phyloP scores from a whole-genome alignment of 2,329 filamentous ascomycete species.

The Fusarium proliferatum region DNA sequence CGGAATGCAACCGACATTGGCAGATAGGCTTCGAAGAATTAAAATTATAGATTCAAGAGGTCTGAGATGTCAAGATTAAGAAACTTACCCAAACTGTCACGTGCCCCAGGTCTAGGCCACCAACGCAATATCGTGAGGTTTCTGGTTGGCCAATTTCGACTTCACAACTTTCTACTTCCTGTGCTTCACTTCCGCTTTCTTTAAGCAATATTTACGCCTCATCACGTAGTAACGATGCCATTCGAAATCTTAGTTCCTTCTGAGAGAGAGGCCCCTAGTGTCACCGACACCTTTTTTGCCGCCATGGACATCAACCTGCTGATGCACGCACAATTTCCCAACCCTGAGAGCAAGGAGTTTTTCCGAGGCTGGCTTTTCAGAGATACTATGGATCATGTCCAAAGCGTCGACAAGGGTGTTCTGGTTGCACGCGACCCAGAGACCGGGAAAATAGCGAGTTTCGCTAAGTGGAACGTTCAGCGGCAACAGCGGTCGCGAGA shows the following conservation, averaged over 20 bases:
- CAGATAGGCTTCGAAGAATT: background rate
- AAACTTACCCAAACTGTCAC: slow-evolving; percentile 9
- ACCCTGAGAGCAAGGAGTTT: slow-evolving; percentile 42
- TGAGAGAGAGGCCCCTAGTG: slow-evolving; percentile 37
- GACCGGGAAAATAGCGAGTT: slow-evolving; percentile 48
- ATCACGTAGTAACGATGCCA: slow-evolving; percentile 34
- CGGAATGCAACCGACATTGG: background rate
- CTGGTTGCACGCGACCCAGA: slow-evolving; percentile 49
- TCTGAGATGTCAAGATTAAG: background rate
- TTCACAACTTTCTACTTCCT: slow-evolving; percentile 2
- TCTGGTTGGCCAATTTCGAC: slow-evolving; percentile 29
- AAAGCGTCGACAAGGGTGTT: slow-evolving; percentile 44
- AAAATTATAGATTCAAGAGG: background rate
- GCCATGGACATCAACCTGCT: slow-evolving; percentile 55
- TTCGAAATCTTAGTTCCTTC: slow-evolving; percentile 45
- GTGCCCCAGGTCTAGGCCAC: slow-evolving; percentile 17
- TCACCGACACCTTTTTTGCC: slow-evolving; percentile 50
- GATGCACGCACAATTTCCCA: slow-evolving; percentile 55
- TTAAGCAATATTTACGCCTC: background rate
- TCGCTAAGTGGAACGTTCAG: slow-evolving; percentile 52
- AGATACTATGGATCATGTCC: slow-evolving; percentile 47
- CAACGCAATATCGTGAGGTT: slow-evolving; percentile 15
- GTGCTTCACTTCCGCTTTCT: background rate
- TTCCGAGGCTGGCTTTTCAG: slow-evolving; percentile 47
- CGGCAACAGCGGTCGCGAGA: slow-evolving; percentile 22